These are phyloP conservation scores for Knoxdaviesia capensis DNA, from an alignment of 2,329 filamentous ascomycete species.

Conservation along the genomic window DNA sequence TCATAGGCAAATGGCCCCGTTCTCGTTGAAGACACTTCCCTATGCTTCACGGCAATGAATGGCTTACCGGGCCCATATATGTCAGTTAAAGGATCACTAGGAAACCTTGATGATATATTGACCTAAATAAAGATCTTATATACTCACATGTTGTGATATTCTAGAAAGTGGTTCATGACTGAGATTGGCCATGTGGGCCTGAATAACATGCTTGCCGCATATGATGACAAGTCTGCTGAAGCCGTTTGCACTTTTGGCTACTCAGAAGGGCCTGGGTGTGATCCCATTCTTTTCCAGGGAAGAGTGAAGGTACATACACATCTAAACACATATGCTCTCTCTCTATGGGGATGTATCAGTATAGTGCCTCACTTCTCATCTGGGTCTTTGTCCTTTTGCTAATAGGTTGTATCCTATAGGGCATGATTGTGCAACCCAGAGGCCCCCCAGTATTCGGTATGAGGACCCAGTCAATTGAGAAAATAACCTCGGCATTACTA, in stretches of 20 bases:
- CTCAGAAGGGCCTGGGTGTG: conserved; percentile 62
- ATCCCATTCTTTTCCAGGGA: conserved; percentile 81
- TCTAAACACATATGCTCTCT: neutral
- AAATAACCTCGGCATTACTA: conserved; percentile 3
- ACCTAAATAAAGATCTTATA: neutral
- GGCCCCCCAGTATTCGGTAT: conserved; percentile 69
- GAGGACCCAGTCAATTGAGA: conserved; percentile 10
- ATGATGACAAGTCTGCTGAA: conserved; percentile 77
- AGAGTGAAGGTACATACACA: conserved; percentile 47
- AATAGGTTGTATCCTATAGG: conserved; percentile 12
- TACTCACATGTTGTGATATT: neutral
- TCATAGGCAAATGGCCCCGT: conserved; percentile 63
- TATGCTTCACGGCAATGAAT: conserved; percentile 78
- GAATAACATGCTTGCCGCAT: conserved; percentile 76
- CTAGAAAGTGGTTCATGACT: conserved; percentile 84
- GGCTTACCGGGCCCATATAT: conserved; percentile 95
- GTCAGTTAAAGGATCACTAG: conserved; percentile 26
- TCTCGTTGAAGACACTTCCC: conserved; percentile 83
- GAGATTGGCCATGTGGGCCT: conserved; percentile 66
- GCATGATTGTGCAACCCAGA: conserved; percentile 68
- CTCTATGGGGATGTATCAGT: neutral
- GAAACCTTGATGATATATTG: neutral
- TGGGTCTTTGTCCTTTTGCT: neutral
- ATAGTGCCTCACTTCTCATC: too few species aligned
- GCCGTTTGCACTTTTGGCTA: conserved; percentile 95